Evolutionary conservation across 352 stramenopile genomes (phyloP), one percentile per base, ranked within the genome.

Genomic region (Phytophthora lateralis): DNA sequence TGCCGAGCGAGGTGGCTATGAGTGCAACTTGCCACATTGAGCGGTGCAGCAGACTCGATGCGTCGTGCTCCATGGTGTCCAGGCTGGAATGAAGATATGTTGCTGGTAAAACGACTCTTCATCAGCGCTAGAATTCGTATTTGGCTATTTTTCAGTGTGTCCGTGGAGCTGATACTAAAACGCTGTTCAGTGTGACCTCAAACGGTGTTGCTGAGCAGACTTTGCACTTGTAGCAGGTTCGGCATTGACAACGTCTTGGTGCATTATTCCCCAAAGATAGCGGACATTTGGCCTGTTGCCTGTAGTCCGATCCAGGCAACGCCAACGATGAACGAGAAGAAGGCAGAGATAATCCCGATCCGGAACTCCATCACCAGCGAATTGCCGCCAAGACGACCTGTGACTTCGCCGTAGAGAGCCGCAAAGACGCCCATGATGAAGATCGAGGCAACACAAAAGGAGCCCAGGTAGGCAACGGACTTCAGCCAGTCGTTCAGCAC

Each of bases 381-480:
- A 38, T 81, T 75, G 39, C 79, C 72, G 24, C 76, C 71, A 49
- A 89, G 49, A 29, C 77, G 79, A 20, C 76, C 75, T 14, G 83
- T 93, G 48, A 79, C 41, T 46, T 89, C 83, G 29, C 92, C 89
- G 59, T 97, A 97, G 4, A 92, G 62, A 11, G 80, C 76, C 8
- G 92, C 88, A 76, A 97, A 98, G 4, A 82, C 72, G 38, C 89
- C 92, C 92, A 98, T 98, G 38, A 94, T 93, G 11, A 96, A 66
- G 27, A 92, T 96, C n/a, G 76, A 93, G 4, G 80, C 76, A n/a
- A 91, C 6, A 30, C 26, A 30, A 3, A 30, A 30, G 26, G 26
- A 30, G 26, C 26, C 26, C 26, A 30, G 26, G 26, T 30, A 30
- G 26, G 26, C 26, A 10, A 75, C 62, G 32, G 88, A 93, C 38